These are phyloP conservation scores for Pichia sp. DNA, from an alignment of 1,139 yeast genomes.

Conservation along the genomic window DNA sequence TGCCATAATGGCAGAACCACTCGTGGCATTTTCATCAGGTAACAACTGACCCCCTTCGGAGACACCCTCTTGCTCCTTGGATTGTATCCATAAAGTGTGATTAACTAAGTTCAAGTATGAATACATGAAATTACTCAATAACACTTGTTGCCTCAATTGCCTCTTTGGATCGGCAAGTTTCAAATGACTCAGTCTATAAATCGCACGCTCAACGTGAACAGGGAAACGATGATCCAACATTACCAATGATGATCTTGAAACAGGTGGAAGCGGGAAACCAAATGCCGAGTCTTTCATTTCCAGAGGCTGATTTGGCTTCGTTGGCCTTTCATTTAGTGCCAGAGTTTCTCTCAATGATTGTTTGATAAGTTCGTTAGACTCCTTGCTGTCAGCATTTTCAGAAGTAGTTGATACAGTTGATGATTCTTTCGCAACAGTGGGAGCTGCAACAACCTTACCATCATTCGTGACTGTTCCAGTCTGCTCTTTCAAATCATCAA, in stretches of 20 bases:
- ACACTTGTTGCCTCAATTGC: constrained; percentile 84
- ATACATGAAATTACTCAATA: constrained; percentile 93
- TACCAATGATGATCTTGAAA: constrained; percentile 63
- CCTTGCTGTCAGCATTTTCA: not conserved
- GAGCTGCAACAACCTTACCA: not conserved
- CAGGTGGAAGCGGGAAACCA: constrained; percentile 80
- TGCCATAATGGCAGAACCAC: not conserved
- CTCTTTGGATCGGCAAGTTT: constrained; percentile 92
- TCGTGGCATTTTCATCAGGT: not conserved
- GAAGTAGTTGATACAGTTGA: not conserved
- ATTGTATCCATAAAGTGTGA: constrained; percentile 74
- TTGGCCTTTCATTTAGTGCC: constrained; percentile 23
- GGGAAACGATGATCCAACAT: constrained; percentile 87
- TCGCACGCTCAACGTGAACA: constrained; percentile 91
- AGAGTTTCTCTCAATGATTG: constrained; percentile 22
- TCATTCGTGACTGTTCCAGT: not conserved
- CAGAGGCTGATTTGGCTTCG: constrained; percentile 58
- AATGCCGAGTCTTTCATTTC: constrained; percentile 77
- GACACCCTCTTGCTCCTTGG: constrained; percentile 25
- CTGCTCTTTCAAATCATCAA: not conserved
- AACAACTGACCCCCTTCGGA: not conserved
- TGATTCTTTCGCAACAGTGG: not conserved
- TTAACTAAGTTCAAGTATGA: constrained; percentile 92
- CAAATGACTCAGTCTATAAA: constrained; percentile 83
- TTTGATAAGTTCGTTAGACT: constrained; percentile 18